Percentiles rank a stretch among this genome's conserved stretches.
Evolutionary conservation across 176 grass and related monocot genomes (phyloP).

Genomic region (Carex kokanica): DNA sequence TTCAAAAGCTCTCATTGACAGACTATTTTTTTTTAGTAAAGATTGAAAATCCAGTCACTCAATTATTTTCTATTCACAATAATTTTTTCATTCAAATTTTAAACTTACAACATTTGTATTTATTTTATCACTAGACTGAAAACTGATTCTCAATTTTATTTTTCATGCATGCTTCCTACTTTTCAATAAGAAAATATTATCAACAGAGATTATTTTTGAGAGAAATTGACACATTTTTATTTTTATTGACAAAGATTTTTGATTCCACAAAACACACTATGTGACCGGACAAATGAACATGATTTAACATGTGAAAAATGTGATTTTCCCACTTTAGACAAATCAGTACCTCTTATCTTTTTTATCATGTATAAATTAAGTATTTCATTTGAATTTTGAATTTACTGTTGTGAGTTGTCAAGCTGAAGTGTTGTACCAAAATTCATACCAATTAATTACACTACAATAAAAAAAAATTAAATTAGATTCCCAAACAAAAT

Average conservation of each 20-base stretch:
- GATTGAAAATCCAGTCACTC: no score
- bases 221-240: no score
- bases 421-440: not conserved
- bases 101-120: no score
- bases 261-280: no score
- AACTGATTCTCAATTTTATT: not conserved
- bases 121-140: no score
- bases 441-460: constrained; percentile 7
- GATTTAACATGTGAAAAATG: not conserved
- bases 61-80: no score
- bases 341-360: not conserved
- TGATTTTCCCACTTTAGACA: not conserved
- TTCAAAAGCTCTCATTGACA: no score
- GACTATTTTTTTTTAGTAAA: no score
- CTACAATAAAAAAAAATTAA: not conserved
- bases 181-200: not conserved
- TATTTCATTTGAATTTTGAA: not conserved
- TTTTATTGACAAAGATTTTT: no score
- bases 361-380: not conserved
- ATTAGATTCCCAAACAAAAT: not conserved
- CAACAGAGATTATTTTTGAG: not conserved
- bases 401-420: not conserved
- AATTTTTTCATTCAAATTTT: no score
- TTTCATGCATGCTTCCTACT: not conserved
- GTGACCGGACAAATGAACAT: not conserved